Evolutionary conservation across 352 stramenopile genomes (phyloP), one percentile per base, ranked within the genome.

Genomic region (Globisporangium rhizosaccharum): DNA sequence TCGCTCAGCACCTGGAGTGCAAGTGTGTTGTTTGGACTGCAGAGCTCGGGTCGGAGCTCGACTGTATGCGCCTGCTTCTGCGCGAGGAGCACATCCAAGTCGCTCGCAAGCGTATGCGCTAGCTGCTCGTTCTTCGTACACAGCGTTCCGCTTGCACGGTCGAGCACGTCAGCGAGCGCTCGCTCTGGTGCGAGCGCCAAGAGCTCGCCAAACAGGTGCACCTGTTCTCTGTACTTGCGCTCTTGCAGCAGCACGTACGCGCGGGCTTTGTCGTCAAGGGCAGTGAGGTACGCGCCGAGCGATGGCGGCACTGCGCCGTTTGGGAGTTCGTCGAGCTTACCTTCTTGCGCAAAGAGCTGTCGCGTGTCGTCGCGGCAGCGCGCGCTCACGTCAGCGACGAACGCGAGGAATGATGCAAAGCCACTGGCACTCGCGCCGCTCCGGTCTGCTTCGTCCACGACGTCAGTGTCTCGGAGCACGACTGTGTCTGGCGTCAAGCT

Each of bases 211-310:
- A 96, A 79, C 2, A 65, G 62, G 53, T 82, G 57, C 26, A 96
- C 69, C 53, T 89, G 83, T 30, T 84, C 67, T 33, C 87, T 73
- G 58, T 82, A 86, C 28, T 60, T 56, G 7, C 58, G 51, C 63
- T 91, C 72, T 57, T 88, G 78, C 9, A 76, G 73, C 7, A 71
- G 46, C 42, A 85, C 66, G 26, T 87, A 91, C 28, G 59, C 51
- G 15, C 56, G 57, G 30, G 82, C 85, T 64, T 94, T 94, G 18
- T 83, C 70, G 4, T 65, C n/a, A 37, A 85, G 82, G 14, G 65
- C 76, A 18, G 50, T 39, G 12, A 97, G 61, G 57, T 93, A 97
- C 42, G 88, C 70, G 18, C 88, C 77, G 9, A 97, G 64, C 3
- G 82, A 88, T 2, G 73, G 68, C 0, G 87, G 86, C 1, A 96